Percentiles rank a stretch among this genome's conserved stretches.
Conservation (phyloP, 208 protist genomes). For the Trypanosoma boissoni region DNA sequence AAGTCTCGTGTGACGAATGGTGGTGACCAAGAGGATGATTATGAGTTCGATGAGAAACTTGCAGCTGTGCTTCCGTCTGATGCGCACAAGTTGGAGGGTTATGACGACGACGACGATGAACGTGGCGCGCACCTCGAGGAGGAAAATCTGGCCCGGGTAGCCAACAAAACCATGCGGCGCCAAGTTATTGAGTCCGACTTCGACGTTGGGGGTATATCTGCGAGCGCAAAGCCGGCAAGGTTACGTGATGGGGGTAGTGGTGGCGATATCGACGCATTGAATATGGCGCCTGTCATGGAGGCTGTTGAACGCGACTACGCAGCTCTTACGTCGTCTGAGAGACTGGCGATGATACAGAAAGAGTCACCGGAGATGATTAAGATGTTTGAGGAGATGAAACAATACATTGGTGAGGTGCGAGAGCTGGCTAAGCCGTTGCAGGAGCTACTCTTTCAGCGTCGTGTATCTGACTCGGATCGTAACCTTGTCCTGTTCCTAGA, state of each 20-base stretch:
- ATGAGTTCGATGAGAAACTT: constrained; percentile 21
- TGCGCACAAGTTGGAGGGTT: constrained; percentile 82
- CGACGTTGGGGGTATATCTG: constrained; percentile 63
- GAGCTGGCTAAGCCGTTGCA: constrained; percentile 76
- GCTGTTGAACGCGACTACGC: constrained; percentile 88
- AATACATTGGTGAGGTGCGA: constrained; percentile 86
- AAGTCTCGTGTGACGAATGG: too few species aligned
- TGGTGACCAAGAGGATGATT: constrained; percentile 12
- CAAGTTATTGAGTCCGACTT: constrained; percentile 76
- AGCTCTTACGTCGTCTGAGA: constrained; percentile 76
- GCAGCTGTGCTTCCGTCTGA: constrained; percentile 63
- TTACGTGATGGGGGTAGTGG: constrained; percentile 21
- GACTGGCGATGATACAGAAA: constrained; percentile 83
- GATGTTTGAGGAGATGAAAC: constrained; percentile 84
- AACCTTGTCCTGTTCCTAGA: constrained; percentile 88
- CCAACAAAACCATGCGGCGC: constrained; percentile 54
- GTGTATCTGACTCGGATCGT: constrained; percentile 59
- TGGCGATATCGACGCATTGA: constrained; percentile 25
- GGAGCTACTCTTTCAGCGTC: constrained; percentile 78
- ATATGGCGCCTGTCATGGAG: constrained; percentile 76
- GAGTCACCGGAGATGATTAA: constrained; percentile 91
- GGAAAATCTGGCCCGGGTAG: constrained; percentile 66
- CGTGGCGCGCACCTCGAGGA: constrained; percentile 73
- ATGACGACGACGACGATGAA: constrained; percentile 71
- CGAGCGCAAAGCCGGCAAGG: constrained; percentile 15